Evolutionary conservation across 75 land plant species (phyloP), one percentile per base, ranked within the genome.

Genomic region (Azolla pinnata): DNA sequence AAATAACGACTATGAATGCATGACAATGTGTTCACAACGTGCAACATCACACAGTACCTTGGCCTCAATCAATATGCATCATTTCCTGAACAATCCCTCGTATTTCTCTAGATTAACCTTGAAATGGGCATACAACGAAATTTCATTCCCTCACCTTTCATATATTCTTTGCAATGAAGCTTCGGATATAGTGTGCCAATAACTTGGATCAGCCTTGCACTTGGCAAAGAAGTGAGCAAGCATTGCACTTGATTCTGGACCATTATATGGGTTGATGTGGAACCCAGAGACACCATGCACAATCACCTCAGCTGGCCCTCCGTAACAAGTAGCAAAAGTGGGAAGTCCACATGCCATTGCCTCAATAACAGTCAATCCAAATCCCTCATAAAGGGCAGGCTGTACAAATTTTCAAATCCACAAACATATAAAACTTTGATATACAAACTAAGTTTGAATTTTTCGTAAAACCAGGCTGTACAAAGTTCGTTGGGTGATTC

Each of bases 341-440:
- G 98, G 98, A 17, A 93, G 65, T 0, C 96, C 96, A 62, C 96
- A 89, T 50, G 85, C 86, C 98, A 93, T 93, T 1, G 98, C 98
- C 59, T 93, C 98, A n/a, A 93, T 80, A 8, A 93, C 98, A 2
- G 98, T 93, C 16, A 93, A 75, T 0, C 98, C 98, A 68, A 93
- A 93, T 5, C 85, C 98, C 51, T 93, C 98, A 65, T 89, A 93
- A 12, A 93, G 58, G 46, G 98, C 98, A 72, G 98, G 98, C 83
- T 93, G 73, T 52, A 29, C 9, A 33, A 58, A 47, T 9, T 18
- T 4, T 9, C 50, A 47, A 16, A 12, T 12, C 19, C 50, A 47
- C 42, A 38, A 38, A 38, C 23, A 46, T 2, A 46, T 4, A 18
- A 4, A 46, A 4, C 4, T 14, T 4, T 3, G 17, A 14, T 46